A percentile compares a stretch with the other conserved stretches of the same genome.
phyloP scores from a whole-genome alignment of 1,284 basidiomycete genomes.

The Macrocybe sp. region DNA sequence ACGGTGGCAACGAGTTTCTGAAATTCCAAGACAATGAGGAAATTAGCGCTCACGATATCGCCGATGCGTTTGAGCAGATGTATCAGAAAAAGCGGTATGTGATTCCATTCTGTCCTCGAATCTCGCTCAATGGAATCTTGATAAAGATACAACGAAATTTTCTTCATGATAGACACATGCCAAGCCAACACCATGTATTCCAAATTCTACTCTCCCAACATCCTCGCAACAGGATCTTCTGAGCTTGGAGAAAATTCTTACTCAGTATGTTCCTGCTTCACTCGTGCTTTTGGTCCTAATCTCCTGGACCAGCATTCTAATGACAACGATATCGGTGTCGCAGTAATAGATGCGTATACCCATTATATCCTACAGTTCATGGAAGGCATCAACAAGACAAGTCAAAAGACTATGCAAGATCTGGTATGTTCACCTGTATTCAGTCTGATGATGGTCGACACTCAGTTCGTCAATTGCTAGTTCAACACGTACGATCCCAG shows the following conservation, averaged over 20 bases:
- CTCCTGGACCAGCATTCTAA: conserved; percentile 68
- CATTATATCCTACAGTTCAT: conserved; percentile 90
- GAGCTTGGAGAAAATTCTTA: conserved; percentile 90
- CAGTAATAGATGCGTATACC: conserved; percentile 94
- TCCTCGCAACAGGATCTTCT: conserved; percentile 91
- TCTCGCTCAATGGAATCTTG: not conserved
- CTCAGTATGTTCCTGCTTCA: conserved; percentile 49
- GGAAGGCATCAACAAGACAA: conserved; percentile 91
- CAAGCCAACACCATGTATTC: conserved; percentile 97
- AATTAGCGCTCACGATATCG: conserved; percentile 92
- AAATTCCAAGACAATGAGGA: conserved; percentile 99
- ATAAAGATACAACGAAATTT: conserved; percentile 88
- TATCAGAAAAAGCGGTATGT: conserved; percentile 88
- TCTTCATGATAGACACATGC: conserved; percentile 99
- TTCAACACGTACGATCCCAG: conserved; percentile 77
- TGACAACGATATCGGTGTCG: conserved; percentile 91
- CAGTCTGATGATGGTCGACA: not conserved
- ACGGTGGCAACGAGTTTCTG: conserved; percentile 96
- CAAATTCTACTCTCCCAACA: conserved; percentile 93
- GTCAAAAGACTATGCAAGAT: conserved; percentile 75
- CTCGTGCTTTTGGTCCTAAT: not conserved
- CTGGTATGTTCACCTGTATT: conserved; percentile 51
- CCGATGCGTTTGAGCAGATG: conserved; percentile 98
- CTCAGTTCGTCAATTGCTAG: conserved; percentile 30
- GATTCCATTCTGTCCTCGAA: not conserved